A percentile compares a stretch with the other conserved stretches of the same genome.
Conservation (phyloP, 2,329 filamentous ascomycete genomes). For the Botrytis deweyae region DNA sequence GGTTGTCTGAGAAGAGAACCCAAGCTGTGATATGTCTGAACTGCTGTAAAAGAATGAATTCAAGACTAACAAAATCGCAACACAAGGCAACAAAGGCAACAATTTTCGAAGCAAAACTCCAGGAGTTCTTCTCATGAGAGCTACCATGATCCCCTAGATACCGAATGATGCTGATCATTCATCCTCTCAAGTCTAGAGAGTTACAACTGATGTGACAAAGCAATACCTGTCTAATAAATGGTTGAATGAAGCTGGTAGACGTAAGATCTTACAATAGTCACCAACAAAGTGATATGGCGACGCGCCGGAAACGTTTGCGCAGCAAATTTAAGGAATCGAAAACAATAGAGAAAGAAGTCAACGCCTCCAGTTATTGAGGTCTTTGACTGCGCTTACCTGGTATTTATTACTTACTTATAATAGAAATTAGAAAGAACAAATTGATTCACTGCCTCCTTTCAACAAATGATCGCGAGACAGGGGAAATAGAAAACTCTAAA, state of each 20-base stretch:
- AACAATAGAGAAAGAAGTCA: background rate
- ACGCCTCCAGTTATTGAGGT: background rate
- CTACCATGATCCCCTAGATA: background rate
- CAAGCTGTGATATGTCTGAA: background rate
- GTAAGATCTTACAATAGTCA: background rate
- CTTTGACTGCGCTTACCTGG: background rate
- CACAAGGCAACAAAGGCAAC: background rate
- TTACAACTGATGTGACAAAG: background rate
- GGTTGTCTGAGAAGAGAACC: background rate
- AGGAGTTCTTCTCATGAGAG: background rate
- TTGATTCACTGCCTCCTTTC: background rate
- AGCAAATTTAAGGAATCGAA: background rate
- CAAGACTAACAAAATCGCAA: conserved; percentile 4
- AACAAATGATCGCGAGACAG: background rate
- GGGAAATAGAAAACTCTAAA: background rate
- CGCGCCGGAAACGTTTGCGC: background rate
- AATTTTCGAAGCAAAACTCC: conserved; percentile 1
- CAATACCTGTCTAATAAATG: background rate
- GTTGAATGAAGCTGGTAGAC: background rate
- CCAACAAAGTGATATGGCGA: background rate
- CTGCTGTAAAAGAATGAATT: background rate
- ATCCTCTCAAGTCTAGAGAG: background rate
- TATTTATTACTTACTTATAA: background rate
- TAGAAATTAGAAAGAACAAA: background rate
- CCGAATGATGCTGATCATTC: conserved; percentile 15